Base-by-base conservation (phyloP, 352 stramenopile genomes). In the Phytophthora capsici region DNA sequence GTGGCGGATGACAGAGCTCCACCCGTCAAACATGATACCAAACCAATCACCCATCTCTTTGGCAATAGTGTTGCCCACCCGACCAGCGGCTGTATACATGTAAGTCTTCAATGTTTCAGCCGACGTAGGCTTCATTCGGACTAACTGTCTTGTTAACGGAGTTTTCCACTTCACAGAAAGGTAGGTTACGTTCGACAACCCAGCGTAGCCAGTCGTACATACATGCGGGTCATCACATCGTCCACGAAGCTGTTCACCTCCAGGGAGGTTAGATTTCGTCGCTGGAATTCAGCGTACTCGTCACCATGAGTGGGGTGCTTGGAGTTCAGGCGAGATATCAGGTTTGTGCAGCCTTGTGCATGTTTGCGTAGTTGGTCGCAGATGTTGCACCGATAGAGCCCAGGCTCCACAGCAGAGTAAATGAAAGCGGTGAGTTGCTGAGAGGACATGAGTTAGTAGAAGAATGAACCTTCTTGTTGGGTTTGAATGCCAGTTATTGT, bases 351-450 rank as follows among this genome's bases (percentile, higher is more conserved):
- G 19, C 41, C 41, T 30, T 63, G 49, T 17, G 64, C 57, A 45
- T 68, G 64, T 40, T 72, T 72, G 34, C 57, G 64, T 13, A 14
- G 20, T 19, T 48, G 25, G 32, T 48, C 50, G 28, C 52, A 73
- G 17, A 73, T 61, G 32, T 69, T 73, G 47, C 57, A 64, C 8
- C 54, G 22, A 34, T 57, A 63, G 20, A 53, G n/a, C 12, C 44
- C 64, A n/a, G 57, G 34, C 14, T 63, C 40, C 14, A 47, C n/a
- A 13, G 6, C 5, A 36, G 51, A 53, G 47, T 50, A 73, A 30
- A 72, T 61, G 46, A 68, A 71, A 8, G 55, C 17, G 25, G 25
- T 6, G 25, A 28, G 25, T 28, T 28, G 25, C 25, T 28, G 25
- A 6, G 25, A 28, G 3, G 25, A 28, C 25, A 28, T 28, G 25